Evolutionary conservation across 805 yeast species (phyloP).

Genomic region (Lipomyces sp.): DNA sequence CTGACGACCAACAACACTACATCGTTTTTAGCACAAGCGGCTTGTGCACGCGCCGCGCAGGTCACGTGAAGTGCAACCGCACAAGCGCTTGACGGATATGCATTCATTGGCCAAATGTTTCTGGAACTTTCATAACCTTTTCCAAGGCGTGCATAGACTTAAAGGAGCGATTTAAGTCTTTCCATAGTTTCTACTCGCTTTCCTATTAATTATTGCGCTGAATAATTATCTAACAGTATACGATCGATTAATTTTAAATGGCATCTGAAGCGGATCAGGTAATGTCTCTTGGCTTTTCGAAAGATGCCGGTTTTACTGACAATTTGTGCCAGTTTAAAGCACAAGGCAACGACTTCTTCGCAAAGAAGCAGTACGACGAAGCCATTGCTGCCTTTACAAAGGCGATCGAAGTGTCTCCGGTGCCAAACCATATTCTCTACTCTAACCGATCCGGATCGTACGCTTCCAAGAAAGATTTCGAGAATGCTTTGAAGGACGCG

Average conservation of each 20-base stretch:
- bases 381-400: conserved; percentile 82
- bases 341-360: conserved; percentile 90
- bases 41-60: not conserved
- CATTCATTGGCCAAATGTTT: not conserved
- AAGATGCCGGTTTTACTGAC: not conserved
- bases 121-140: conserved; percentile 18
- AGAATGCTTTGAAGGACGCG: conserved; percentile 82
- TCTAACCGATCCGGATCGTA: conserved; percentile 94
- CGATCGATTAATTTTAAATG: not conserved
- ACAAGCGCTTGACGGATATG: not conserved
- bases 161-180: too few relatives aligned
- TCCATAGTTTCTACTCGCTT: not conserved
- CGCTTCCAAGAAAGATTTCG: conserved; percentile 76
- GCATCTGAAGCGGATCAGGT: conserved; percentile 32
- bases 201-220: not conserved
- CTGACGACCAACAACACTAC: too few relatives aligned
- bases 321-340: conserved; percentile 59
- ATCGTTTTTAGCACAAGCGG: too few relatives aligned
- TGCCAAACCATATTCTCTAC: conserved; percentile 88
- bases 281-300: not conserved
- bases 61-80: not conserved
- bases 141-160: not conserved
- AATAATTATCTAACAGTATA: not conserved
- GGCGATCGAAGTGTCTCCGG: conserved; percentile 81
- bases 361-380: conserved; percentile 77